These are phyloP conservation scores for Fusarium citri DNA, from an alignment of 2,329 filamentous ascomycete species.

Conservation along the genomic window DNA sequence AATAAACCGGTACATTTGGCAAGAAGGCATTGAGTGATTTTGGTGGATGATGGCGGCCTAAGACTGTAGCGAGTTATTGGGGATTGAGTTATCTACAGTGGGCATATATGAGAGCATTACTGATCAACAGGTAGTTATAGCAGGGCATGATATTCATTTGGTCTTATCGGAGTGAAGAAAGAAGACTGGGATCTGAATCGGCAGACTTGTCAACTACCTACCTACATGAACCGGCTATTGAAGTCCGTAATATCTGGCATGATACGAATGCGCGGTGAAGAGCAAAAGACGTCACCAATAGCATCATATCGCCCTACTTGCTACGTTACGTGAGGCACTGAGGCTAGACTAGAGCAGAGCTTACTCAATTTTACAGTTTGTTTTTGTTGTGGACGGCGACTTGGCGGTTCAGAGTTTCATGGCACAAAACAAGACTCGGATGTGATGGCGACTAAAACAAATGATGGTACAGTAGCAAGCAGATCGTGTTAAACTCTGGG, in stretches of 20 bases:
- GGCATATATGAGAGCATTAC: neutral
- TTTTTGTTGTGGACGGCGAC: slow-evolving; percentile 12
- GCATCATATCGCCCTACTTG: neutral
- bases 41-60: neutral
- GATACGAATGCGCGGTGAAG: slow-evolving; percentile 30
- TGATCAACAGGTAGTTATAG: neutral
- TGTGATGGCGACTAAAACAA: slow-evolving; percentile 10
- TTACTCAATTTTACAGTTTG: neutral
- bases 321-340: slow-evolving; percentile 2
- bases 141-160: neutral
- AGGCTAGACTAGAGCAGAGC: slow-evolving; percentile 8
- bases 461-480: neutral
- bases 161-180: neutral
- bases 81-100: neutral
- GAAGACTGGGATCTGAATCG: neutral
- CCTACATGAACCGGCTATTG: neutral
- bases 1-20: slow-evolving; percentile 22
- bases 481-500: slow-evolving; percentile 6
- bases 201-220: neutral
- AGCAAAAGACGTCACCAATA: slow-evolving; percentile 27
- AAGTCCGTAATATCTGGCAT: slow-evolving; percentile 6
- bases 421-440: neutral
- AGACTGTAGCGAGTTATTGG: neutral
- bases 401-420: slow-evolving; percentile 33
- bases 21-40: slow-evolving; percentile 2